Conservation (phyloP, 805 yeast genomes). For the Candida michaelii region DNA sequence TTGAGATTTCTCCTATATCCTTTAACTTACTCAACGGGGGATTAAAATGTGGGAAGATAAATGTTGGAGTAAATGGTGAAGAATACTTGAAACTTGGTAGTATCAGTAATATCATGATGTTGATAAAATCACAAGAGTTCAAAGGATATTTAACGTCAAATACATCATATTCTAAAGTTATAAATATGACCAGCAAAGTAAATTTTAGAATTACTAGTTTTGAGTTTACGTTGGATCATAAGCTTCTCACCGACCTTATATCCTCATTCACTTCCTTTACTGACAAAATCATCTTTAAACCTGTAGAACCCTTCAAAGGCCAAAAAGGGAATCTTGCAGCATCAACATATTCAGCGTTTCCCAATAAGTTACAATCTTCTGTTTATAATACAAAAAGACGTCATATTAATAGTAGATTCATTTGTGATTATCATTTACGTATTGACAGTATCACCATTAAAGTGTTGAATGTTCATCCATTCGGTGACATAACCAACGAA, state of each 20-base stretch:
- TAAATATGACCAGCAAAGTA: conserved; percentile 16
- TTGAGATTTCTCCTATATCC: conserved; percentile 44
- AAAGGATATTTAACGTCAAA: conserved; percentile 19
- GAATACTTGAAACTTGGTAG: conserved; percentile 9
- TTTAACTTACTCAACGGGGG: conserved; percentile 34
- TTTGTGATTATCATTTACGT: conserved; percentile 38
- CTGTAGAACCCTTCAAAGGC: too few species aligned
- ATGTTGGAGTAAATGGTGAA: neutral
- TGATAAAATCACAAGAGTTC: conserved; percentile 26
- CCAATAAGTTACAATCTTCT: neutral
- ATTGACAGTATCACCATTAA: conserved; percentile 18
- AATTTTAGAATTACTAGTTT: conserved; percentile 11
- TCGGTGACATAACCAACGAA: conserved; percentile 25
- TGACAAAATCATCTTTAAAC: too few species aligned
- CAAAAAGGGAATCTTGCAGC: too few species aligned
- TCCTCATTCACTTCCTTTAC: too few species aligned
- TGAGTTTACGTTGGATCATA: neutral
- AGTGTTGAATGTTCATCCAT: conserved; percentile 21
- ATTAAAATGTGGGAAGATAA: conserved; percentile 30
- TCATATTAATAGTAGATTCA: conserved; percentile 23
- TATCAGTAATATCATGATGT: conserved; percentile 26
- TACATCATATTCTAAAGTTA: conserved; percentile 20
- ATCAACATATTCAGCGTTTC: neutral
- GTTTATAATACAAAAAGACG: neutral
- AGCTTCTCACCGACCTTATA: too few species aligned